phyloP scores from a whole-genome alignment of 2,329 filamentous ascomycete genomes.

The Fusarium xylarioides region DNA sequence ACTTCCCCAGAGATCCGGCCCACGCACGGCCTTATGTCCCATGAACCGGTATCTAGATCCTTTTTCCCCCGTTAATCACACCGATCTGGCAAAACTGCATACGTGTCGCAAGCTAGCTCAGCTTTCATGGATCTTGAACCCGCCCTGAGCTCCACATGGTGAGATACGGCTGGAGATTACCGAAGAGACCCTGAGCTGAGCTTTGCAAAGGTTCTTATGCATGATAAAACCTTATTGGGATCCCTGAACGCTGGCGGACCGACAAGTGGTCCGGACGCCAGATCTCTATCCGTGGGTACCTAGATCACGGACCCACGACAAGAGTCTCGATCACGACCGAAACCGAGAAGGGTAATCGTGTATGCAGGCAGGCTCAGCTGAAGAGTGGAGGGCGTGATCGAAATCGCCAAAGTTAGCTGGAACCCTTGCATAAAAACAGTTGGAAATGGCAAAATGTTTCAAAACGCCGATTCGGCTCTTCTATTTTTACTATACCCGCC shows the following conservation, averaged over 20 bases:
- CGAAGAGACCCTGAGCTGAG: not conserved
- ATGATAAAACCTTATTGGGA: accelerated
- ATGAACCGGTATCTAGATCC: not conserved
- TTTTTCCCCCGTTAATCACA: accelerated
- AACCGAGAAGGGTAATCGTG: not conserved
- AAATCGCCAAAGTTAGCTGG: no score
- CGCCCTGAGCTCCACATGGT: not conserved
- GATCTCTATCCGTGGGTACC: not conserved
- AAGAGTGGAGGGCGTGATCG: not conserved
- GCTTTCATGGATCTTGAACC: not conserved
- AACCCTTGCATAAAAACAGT: not conserved
- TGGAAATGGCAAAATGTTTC: not conserved
- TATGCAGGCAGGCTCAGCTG: not conserved
- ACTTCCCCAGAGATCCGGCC: not conserved
- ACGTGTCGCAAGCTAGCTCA: not conserved
- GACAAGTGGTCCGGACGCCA: not conserved
- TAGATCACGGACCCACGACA: not conserved
- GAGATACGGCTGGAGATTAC: not conserved
- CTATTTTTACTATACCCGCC: not conserved
- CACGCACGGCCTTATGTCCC: not conserved
- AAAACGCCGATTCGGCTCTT: not conserved
- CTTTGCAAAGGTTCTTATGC: accelerated
- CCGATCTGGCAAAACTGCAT: not conserved
- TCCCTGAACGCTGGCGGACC: not conserved
- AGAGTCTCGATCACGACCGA: not conserved